A percentile compares a stretch with the other conserved stretches of the same genome.
Conservation (phyloP, 352 stramenopile species). For the Globisporangium uncinulatum region DNA sequence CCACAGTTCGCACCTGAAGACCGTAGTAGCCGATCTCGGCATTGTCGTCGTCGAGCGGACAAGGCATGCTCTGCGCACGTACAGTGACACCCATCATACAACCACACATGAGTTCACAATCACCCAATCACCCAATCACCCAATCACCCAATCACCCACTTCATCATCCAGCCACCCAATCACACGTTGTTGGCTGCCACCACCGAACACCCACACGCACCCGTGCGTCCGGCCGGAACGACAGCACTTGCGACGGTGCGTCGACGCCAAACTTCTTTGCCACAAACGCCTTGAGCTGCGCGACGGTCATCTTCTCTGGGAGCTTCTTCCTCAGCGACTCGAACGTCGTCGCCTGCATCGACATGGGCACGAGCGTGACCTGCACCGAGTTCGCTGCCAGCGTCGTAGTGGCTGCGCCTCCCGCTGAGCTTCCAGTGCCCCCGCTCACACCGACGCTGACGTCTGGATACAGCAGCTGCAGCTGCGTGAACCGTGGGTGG, state of each 20-base stretch:
- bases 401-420: conserved; percentile 20
- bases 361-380: conserved; percentile 68
- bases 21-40: conserved; percentile 70
- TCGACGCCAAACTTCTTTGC: conserved; percentile 72
- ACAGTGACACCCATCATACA: background rate
- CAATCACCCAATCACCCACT: background rate
- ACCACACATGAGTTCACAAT: background rate
- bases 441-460: conserved; percentile 9
- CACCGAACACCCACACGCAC: conserved; percentile 16
- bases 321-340: conserved; percentile 65
- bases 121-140: background rate
- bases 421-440: background rate
- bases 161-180: background rate
- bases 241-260: conserved; percentile 41
- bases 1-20: conserved; percentile 39
- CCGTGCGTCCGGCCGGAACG: conserved; percentile 49
- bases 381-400: conserved; percentile 53
- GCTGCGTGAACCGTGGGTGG: conserved; percentile 40
- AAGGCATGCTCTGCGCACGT: conserved; percentile 45
- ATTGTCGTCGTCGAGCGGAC: conserved; percentile 62
- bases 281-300: conserved; percentile 63
- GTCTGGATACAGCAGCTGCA: conserved; percentile 51
- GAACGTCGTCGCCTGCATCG: conserved; percentile 60
- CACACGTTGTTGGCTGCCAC: background rate
- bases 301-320: conserved; percentile 71